Base-by-base conservation (phyloP, 306 rosid genomes). In the Canavalia ensiformis region DNA sequence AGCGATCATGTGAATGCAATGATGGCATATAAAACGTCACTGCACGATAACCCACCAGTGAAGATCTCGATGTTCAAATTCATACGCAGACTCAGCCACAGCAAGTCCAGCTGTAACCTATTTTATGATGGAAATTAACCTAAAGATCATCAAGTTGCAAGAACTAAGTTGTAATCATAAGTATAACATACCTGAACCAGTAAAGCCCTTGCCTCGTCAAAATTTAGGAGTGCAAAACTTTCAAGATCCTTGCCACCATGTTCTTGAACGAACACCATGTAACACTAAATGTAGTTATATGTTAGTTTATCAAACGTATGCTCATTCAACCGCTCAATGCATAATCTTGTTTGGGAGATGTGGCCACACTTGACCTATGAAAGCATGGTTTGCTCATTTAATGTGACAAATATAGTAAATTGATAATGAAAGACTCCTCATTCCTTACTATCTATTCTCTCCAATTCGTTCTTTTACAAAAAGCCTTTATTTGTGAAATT, bases 51-150 rank as follows among this genome's bases (percentile, higher is more conserved):
- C 80, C 57, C 72, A 95, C 99, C 99, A 93, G 82, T 95, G 99
- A 81, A 93, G 97, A 89, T 95, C 99, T 29, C 98, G 94, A 84
- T 93, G 99, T 88, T 95, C 98, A 78, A 95, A 95, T 83, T 95
- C 97, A 79, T 82, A 91, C 2, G 93, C 97, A 84, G 97, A 97
- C 87, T 95, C 99, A 25, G 97, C 98, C 86, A 93, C 98, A 49
- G 99, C 98, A 74, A 93, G 90, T 69, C 90, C 94, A 49, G 93
- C 90, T 12, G 94, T 83, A 79, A 90, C 99, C 97, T 95, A 87
- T 77, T 81, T 30, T 31, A 51, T 18, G 83, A 68, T 65, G 34
- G 59, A 79, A 76, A 49, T 70, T 46, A 67, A 39, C 68, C 28
- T 18, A 58, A 58, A 77, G 79, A 60, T 60, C 7, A 74, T 74